Percentiles rank a stretch among this genome's conserved stretches.
phyloP scores from a whole-genome alignment of 176 grass and related monocot genomes.

The Oryza coarctata region DNA sequence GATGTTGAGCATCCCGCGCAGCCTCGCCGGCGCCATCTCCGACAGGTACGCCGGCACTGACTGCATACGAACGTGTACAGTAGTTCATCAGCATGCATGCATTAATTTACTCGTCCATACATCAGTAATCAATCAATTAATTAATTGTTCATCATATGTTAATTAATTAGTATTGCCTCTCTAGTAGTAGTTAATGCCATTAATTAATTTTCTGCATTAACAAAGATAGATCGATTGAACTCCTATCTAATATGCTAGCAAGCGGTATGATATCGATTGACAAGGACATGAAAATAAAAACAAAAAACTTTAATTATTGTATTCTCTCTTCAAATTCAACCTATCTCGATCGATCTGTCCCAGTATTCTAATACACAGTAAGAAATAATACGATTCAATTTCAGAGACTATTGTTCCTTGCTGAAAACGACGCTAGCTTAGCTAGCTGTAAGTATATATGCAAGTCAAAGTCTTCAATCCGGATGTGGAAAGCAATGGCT shows the following conservation, averaged over 20 bases:
- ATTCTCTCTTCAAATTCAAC: not conserved
- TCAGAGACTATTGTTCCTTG: not conserved
- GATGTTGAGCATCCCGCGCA: slow-evolving; percentile 98
- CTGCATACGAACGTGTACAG: slow-evolving; percentile 24
- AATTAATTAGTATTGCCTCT: no score
- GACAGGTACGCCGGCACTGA: slow-evolving; percentile 94
- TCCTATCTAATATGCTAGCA: no score
- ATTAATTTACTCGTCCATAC: no score
- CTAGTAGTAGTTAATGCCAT: no score
- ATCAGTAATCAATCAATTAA: no score
- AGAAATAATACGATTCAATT: not conserved
- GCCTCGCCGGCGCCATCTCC: slow-evolving; percentile 86
- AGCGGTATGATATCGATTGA: not conserved
- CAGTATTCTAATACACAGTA: not conserved
- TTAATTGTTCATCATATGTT: not conserved
- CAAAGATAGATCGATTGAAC: no score
- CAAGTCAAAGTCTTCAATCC: not conserved
- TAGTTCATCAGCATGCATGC: no score
- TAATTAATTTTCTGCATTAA: no score
- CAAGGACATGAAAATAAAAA: not conserved
- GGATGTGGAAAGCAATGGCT: not conserved
- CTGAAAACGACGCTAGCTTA: not conserved
- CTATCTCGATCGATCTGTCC: not conserved
- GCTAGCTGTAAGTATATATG: not conserved
- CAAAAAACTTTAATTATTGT: not conserved